Conservation (phyloP, 768 basidiomycete genomes). For the Flagelloscypha sp. region DNA sequence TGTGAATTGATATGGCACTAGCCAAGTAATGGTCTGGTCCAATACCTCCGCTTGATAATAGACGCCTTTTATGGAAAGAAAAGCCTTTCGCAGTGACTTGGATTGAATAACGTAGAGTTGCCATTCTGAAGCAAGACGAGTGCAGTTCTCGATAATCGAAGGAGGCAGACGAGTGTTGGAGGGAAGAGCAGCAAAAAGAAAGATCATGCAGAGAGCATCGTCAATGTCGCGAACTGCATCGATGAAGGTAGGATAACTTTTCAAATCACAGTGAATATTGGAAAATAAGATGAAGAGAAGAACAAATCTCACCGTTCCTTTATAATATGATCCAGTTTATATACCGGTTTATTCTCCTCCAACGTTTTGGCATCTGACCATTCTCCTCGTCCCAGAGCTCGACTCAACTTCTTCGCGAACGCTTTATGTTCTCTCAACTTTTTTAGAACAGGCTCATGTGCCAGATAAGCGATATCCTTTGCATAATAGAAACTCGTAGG, state of each 20-base stretch:
- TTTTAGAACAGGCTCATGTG: constrained; percentile 90
- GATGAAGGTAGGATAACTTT: constrained; percentile 92
- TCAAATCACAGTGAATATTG: constrained; percentile 7
- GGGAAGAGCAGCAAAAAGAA: constrained; percentile 87
- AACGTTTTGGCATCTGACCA: constrained; percentile 92
- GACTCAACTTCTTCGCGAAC: constrained; percentile 92
- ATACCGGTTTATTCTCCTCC: constrained; percentile 88
- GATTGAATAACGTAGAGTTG: constrained; percentile 92
- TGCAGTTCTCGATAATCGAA: constrained; percentile 83
- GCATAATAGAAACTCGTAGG: constrained; percentile 97
- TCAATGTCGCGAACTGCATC: constrained; percentile 95
- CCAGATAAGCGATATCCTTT: constrained; percentile 95
- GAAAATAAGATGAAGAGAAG: constrained; percentile 1
- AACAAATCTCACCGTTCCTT: constrained; percentile 82
- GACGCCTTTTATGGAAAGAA: constrained; percentile 95
- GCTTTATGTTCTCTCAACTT: constrained; percentile 96
- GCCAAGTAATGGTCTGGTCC: constrained; percentile 91
- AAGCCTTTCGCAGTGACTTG: constrained; percentile 76
- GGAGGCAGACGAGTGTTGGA: constrained; percentile 76
- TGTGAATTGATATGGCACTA: constrained; percentile 95
- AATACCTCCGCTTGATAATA: constrained; percentile 96
- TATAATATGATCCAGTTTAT: constrained; percentile 90
- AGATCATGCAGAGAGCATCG: constrained; percentile 92
- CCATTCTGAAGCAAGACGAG: constrained; percentile 90
- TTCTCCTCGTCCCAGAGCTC: constrained; percentile 89